phyloP scores from a whole-genome alignment of 495 filamentous ascomycete species.

The Podospora fimiseda region DNA sequence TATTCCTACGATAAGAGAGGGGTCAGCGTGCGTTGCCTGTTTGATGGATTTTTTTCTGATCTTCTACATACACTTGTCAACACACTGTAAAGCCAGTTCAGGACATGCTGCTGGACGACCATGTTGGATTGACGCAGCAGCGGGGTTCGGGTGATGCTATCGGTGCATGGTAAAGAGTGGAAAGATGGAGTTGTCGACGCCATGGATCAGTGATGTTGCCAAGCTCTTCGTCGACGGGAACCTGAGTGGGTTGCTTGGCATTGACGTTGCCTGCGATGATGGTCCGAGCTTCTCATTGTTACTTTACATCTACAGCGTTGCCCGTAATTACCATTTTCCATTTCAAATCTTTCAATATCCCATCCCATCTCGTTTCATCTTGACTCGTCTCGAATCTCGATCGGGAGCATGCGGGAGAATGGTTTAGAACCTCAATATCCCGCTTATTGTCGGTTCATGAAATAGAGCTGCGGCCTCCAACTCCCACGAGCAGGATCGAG shows the following conservation, averaged over 20 bases:
- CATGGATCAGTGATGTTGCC: not conserved
- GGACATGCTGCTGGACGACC: constrained; percentile 75
- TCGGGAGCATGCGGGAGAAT: no score
- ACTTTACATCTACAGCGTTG: no score
- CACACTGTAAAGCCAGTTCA: constrained; percentile 93
- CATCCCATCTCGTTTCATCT: no score
- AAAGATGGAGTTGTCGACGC: not conserved
- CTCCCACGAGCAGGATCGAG: no score
- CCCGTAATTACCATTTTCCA: no score
- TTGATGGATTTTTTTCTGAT: not conserved
- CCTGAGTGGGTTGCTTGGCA: not conserved
- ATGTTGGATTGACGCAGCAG: constrained; percentile 45
- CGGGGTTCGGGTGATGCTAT: constrained; percentile 9
- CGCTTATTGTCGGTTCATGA: no score
- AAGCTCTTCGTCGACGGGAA: not conserved
- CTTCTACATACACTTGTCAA: constrained; percentile 60
- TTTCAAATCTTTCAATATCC: no score
- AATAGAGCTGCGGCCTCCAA: no score
- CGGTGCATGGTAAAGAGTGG: constrained; percentile 6
- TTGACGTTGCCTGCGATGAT: no score
- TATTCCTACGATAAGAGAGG: constrained; percentile 62
- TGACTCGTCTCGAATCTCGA: no score
- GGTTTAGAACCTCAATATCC: no score
- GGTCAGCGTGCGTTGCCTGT: constrained; percentile 7
- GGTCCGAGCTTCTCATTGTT: no score